A percentile compares a stretch with the other conserved stretches of the same genome.
Evolutionary conservation across 495 filamentous ascomycete species (phyloP).

Genomic region (Saxophila tyrrhenica): DNA sequence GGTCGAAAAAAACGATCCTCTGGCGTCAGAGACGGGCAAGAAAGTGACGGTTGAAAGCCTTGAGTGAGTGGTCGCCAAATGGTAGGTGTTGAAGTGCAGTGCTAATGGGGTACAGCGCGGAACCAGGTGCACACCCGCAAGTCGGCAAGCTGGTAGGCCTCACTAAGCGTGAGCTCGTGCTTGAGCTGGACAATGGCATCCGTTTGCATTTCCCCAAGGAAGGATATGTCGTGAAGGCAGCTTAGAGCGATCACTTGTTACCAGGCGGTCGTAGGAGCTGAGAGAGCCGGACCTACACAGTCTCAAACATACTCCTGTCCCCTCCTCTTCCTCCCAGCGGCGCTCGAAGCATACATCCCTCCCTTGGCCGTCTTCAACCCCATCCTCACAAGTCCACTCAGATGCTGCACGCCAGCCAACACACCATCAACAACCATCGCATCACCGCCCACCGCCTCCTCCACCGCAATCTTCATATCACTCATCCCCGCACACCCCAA

Average conservation of each 20-base stretch:
- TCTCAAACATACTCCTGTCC: slow-evolving; percentile 19
- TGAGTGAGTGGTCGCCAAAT: slow-evolving; percentile 13
- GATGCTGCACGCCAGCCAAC: slow-evolving; percentile 21
- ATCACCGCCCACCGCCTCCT: slow-evolving; percentile 32
- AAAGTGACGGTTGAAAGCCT: slow-evolving; percentile 14
- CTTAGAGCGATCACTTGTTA: no score
- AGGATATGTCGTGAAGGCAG: slow-evolving; percentile 14
- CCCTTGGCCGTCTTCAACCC: slow-evolving; percentile 19
- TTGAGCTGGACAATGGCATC: slow-evolving; percentile 18
- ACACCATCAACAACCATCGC: slow-evolving; percentile 23
- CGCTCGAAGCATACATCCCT: slow-evolving; percentile 19
- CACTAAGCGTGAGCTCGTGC: slow-evolving; percentile 12
- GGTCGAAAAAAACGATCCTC: slow-evolving; percentile 10
- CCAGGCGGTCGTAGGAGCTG: no score
- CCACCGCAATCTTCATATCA: slow-evolving; percentile 34
- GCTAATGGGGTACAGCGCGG: slow-evolving; percentile 4
- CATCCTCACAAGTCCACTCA: slow-evolving; percentile 19
- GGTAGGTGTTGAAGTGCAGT: neutral
- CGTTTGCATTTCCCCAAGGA: slow-evolving; percentile 18
- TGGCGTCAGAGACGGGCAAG: slow-evolving; percentile 9
- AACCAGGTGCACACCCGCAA: slow-evolving; percentile 17
- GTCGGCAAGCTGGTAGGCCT: slow-evolving; percentile 17
- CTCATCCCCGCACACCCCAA: slow-evolving; percentile 42
- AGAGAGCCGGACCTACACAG: no score
- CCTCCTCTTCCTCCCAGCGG: slow-evolving; percentile 12